phyloP scores from a whole-genome alignment of 176 grass and related monocot genomes.

The Melocanna baccifera region DNA sequence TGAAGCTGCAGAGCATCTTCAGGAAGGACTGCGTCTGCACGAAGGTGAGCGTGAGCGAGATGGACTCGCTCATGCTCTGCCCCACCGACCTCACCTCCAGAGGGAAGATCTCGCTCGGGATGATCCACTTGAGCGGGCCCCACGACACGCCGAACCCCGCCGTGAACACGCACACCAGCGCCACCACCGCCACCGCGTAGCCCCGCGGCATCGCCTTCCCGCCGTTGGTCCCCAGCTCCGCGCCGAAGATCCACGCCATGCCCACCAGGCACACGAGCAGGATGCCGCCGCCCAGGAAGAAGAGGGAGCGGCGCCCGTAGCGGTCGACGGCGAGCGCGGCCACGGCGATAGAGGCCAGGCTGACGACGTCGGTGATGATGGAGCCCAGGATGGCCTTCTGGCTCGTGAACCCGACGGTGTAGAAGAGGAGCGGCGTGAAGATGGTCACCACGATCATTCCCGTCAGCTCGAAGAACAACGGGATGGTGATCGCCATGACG shows the following conservation, averaged over 20 bases:
- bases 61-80: slow-evolving; percentile 43
- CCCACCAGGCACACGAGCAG: slow-evolving; percentile 29
- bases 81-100: slow-evolving; percentile 50
- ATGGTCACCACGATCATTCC: slow-evolving; percentile 50
- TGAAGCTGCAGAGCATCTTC: slow-evolving; percentile 33
- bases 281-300: slow-evolving; percentile 28
- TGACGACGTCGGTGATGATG: slow-evolving; percentile 30
- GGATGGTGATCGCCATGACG: slow-evolving; percentile 40
- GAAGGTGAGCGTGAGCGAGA: slow-evolving; percentile 39
- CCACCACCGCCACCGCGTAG: slow-evolving; percentile 42
- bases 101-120: slow-evolving; percentile 54
- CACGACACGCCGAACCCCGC: slow-evolving; percentile 49
- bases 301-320: slow-evolving; percentile 26
- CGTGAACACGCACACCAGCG: slow-evolving; percentile 45
- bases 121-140: slow-evolving; percentile 46
- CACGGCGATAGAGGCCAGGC: slow-evolving; percentile 13
- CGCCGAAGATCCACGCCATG: slow-evolving; percentile 28
- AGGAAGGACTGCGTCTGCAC: slow-evolving; percentile 45
- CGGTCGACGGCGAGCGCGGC: slow-evolving; percentile 35
- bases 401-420: slow-evolving; percentile 57
- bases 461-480: slow-evolving; percentile 59
- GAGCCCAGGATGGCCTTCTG: slow-evolving; percentile 43
- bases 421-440: slow-evolving; percentile 55
- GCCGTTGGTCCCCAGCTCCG: slow-evolving; percentile 8
- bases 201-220: slow-evolving; percentile 11